These are phyloP conservation scores for Ambrosia trifida DNA, from an alignment of 129 eudicot genomes.

Conservation along the genomic window DNA sequence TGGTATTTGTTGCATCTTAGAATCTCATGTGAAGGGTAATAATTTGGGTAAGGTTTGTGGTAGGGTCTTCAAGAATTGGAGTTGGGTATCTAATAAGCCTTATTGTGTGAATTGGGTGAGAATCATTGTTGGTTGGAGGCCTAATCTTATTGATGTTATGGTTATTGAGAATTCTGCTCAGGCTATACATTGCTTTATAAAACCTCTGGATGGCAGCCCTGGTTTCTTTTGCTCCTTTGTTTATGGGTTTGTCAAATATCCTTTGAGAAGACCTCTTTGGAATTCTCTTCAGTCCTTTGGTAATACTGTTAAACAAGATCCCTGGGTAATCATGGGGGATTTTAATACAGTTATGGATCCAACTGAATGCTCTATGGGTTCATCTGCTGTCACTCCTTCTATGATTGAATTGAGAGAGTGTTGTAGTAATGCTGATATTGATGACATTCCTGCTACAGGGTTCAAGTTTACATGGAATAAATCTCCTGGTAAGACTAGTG, in stretches of 20 bases:
- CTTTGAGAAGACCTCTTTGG: background rate
- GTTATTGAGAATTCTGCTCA: background rate
- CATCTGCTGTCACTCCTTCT: background rate
- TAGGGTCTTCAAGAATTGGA: background rate
- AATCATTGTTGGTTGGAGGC: background rate
- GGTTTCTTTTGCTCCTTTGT: background rate
- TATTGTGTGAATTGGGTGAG: background rate
- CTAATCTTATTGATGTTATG: accelerated
- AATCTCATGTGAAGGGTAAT: background rate
- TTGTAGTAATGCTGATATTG: too few relatives aligned
- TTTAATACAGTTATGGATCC: background rate
- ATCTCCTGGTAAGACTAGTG: too few relatives aligned
- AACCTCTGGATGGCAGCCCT: background rate
- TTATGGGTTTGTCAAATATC: background rate
- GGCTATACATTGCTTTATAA: background rate
- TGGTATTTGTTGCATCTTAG: background rate
- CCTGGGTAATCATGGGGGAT: background rate
- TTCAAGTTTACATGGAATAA: too few relatives aligned
- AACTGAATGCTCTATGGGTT: background rate
- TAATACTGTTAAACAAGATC: background rate
- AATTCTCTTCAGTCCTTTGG: accelerated
- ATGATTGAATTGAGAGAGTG: background rate
- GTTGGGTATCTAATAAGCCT: background rate
- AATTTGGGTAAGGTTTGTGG: background rate
- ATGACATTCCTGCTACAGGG: too few relatives aligned